Evolutionary conservation across 768 basidiomycete genomes (phyloP).

Genomic region (Mycena olivaceomarginata): DNA sequence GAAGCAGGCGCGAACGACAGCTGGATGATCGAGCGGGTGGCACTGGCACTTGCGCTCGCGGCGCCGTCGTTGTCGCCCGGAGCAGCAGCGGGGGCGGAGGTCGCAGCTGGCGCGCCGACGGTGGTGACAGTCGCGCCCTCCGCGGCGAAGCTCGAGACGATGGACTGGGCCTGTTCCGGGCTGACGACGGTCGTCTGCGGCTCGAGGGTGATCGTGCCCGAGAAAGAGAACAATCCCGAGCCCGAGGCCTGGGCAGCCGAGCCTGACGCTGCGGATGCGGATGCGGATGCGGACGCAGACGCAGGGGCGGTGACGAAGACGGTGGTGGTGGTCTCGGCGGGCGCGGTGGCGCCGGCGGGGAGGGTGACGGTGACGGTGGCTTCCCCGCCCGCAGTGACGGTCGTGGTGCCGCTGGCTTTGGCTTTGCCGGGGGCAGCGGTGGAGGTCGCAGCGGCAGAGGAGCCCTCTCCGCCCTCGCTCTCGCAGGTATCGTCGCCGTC

Average conservation of each 20-base stretch:
- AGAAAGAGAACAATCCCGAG: background rate
- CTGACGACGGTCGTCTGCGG: slow-evolving; percentile 67
- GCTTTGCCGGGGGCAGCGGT: slow-evolving; percentile 9
- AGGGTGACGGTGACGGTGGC: slow-evolving; percentile 55
- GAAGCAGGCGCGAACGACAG: slow-evolving; percentile 5
- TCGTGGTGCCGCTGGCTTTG: slow-evolving; percentile 21
- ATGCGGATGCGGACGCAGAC: no score
- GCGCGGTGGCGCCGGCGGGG: slow-evolving; percentile 46
- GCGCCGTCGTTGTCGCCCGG: background rate
- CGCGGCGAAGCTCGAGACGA: slow-evolving; percentile 29
- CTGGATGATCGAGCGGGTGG: slow-evolving; percentile 21
- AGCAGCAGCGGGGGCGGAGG: background rate
- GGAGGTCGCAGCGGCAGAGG: slow-evolving; percentile 7
- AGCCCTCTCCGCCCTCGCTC: slow-evolving; percentile 23
- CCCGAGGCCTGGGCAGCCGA: background rate
- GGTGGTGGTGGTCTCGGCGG: slow-evolving; percentile 45
- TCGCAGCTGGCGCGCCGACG: background rate
- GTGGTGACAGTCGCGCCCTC: slow-evolving; percentile 17
- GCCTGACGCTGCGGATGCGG: background rate
- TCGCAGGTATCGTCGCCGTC: slow-evolving; percentile 40
- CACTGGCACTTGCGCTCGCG: background rate
- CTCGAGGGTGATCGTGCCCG: slow-evolving; percentile 50
- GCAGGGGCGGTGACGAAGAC: slow-evolving; percentile 48
- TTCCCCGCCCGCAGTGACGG: slow-evolving; percentile 9
- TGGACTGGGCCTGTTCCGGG: slow-evolving; percentile 54